Evolutionary conservation across 139 green algal species (phyloP).

Genomic region (Coccomyxa sp.): DNA sequence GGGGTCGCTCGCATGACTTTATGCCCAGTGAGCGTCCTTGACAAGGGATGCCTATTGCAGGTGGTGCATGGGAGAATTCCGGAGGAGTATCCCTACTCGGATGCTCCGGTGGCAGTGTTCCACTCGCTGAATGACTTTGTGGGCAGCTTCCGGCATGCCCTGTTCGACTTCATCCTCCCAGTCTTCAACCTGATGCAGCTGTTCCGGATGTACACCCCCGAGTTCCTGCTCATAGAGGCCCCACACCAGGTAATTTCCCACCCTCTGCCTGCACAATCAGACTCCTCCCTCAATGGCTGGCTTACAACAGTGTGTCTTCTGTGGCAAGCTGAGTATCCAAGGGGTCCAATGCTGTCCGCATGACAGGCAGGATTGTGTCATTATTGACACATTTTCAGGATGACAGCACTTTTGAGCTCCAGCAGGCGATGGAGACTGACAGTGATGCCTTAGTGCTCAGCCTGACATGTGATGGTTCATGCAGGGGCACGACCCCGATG

Average conservation of each 20-base stretch:
- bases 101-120: constrained; percentile 4
- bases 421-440: no score
- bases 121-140: constrained; percentile 10
- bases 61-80: not conserved
- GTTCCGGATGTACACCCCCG: constrained; percentile 3
- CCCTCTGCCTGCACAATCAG: not conserved
- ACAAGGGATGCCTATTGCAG: not conserved
- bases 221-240: constrained; percentile 9
- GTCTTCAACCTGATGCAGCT: constrained; percentile 12
- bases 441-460: no score
- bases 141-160: constrained; percentile 7
- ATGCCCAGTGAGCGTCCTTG: not conserved
- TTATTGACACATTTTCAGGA: no score
- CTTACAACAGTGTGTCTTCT: no score
- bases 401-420: no score
- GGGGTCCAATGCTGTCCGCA: no score
- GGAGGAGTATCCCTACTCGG: not conserved
- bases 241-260: not conserved
- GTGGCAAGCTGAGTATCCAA: no score
- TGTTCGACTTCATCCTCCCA: constrained; percentile 15
- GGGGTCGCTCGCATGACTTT: not conserved
- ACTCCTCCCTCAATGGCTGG: no score
- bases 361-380: no score
- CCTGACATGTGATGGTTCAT: not conserved
- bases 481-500: not conserved